Evolutionary conservation across 1,139 yeast species (phyloP), one percentile per base, ranked within the genome.

Genomic region (Kodamaea anthophila): DNA sequence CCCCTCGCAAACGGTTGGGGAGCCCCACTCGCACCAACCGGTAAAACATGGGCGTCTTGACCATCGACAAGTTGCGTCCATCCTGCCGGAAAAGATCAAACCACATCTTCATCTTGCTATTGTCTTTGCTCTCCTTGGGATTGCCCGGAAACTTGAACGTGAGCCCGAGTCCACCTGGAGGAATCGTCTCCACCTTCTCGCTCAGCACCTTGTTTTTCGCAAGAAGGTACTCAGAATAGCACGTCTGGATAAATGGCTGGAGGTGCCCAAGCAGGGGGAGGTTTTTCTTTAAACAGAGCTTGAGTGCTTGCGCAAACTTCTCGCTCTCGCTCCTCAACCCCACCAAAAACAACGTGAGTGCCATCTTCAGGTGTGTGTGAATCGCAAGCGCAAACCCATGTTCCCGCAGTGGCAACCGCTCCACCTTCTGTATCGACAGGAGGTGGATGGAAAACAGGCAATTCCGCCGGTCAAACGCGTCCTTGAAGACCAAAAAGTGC

Each of bases 1-100:
- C 99, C 19, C 98, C 98, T 42, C 99, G 68, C 32, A 91, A 63
- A 35, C 94, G 65, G 49, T 91, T 91, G 6, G 98, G 97, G 22
- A 93, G 65, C 0, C 98, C 98, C 11, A 87, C 94, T 32, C 96
- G 68, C 12, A 91, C 70, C 32, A 88, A 70, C 46, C 83, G 83
- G 53, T 78, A 84, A 50, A 86, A 91, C 52, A 78, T 75, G 18
- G 80, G 86, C 33, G 83, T 85, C 30, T 77, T 72, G 2, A 85
- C 67, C 15, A 88, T 46, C 1, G 94, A 78, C 31, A 93, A 59
- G 47, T 88, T 88, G 30, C 95, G 65, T 10, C 98, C 98, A 46
- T 87, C 82, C 13, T 74, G 73, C 35, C 80, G 66, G 51, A 87
- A 83, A 42, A 84, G 78, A 47, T 88, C 97, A 47, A 84, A 85